Evolutionary conservation across 1,284 basidiomycete genomes (phyloP).

Genomic region (Moniliella sp.): DNA sequence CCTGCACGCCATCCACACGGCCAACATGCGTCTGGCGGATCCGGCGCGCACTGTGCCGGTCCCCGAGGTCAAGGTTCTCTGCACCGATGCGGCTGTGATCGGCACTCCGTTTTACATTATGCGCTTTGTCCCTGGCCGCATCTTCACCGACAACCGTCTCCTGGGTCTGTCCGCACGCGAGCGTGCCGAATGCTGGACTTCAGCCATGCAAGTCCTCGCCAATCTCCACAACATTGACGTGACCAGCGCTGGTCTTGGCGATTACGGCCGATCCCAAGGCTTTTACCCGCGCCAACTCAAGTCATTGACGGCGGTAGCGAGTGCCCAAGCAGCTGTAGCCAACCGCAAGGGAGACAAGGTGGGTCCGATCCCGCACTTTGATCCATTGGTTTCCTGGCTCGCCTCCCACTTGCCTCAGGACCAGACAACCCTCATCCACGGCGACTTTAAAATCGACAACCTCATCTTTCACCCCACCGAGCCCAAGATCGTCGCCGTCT

Average conservation of each 20-base stretch:
- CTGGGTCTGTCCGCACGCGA: constrained; percentile 37
- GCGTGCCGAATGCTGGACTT: constrained; percentile 41
- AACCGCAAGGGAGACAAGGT: constrained; percentile 46
- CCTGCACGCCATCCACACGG: constrained; percentile 41
- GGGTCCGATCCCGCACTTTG: constrained; percentile 46
- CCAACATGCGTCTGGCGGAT: constrained; percentile 20
- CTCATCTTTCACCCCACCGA: constrained; percentile 77
- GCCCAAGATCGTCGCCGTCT: constrained; percentile 70
- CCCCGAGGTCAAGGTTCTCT: constrained; percentile 61
- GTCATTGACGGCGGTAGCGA: constrained; percentile 53
- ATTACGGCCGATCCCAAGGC: constrained; percentile 54
- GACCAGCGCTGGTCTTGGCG: constrained; percentile 46
- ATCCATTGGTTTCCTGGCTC: constrained; percentile 59
- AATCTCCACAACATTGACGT: constrained; percentile 54
- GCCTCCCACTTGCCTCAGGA: constrained; percentile 48
- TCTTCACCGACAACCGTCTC: constrained; percentile 68
- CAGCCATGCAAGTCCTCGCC: constrained; percentile 43
- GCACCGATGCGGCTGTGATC: constrained; percentile 45
- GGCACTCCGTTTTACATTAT: constrained; percentile 86
- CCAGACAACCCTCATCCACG: constrained; percentile 54
- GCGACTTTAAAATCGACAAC: constrained; percentile 92
- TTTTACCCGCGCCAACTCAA: constrained; percentile 85
- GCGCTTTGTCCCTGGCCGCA: constrained; percentile 67
- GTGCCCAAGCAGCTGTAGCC: constrained; percentile 47
- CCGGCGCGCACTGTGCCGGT: constrained; percentile 64